Conservation (phyloP, 1,284 basidiomycete species). For the Pyrrhoderma noxium region DNA sequence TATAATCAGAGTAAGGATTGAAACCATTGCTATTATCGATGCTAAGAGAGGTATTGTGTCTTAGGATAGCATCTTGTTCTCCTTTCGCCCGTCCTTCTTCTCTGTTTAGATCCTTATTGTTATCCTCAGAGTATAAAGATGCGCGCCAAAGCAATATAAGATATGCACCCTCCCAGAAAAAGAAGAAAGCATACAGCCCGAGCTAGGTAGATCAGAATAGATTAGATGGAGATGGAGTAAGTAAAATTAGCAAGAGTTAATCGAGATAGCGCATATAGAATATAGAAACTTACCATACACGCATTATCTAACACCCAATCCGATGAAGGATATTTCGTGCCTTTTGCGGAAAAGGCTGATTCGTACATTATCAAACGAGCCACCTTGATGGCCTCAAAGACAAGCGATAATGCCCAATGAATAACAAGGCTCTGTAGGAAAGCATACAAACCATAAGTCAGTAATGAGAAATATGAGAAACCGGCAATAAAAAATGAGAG, state of each 20-base stretch:
- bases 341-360: slow-evolving; percentile 14
- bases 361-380: slow-evolving; percentile 11
- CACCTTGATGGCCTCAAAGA: slow-evolving; percentile 15
- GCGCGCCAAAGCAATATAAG: slow-evolving; percentile 8
- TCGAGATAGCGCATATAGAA: background rate
- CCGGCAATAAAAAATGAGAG: background rate
- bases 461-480: background rate
- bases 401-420: slow-evolving; percentile 15
- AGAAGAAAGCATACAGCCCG: slow-evolving; percentile 11
- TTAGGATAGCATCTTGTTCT: too few relatives aligned
- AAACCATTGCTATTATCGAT: too few relatives aligned
- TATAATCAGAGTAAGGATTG: too few relatives aligned
- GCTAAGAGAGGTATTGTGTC: too few relatives aligned
- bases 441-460: background rate
- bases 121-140: background rate
- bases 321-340: slow-evolving; percentile 16
- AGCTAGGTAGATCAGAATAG: slow-evolving; percentile 1
- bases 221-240: background rate
- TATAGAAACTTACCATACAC: slow-evolving; percentile 14
- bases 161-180: slow-evolving; percentile 13
- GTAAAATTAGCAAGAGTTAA: background rate
- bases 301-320: slow-evolving; percentile 19
- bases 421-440: slow-evolving; percentile 7
- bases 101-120: too few relatives aligned
- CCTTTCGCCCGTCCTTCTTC: too few relatives aligned